These are phyloP conservation scores for Metarhizium guizhouense DNA, from an alignment of 2,329 filamentous ascomycete genomes.

Conservation along the genomic window DNA sequence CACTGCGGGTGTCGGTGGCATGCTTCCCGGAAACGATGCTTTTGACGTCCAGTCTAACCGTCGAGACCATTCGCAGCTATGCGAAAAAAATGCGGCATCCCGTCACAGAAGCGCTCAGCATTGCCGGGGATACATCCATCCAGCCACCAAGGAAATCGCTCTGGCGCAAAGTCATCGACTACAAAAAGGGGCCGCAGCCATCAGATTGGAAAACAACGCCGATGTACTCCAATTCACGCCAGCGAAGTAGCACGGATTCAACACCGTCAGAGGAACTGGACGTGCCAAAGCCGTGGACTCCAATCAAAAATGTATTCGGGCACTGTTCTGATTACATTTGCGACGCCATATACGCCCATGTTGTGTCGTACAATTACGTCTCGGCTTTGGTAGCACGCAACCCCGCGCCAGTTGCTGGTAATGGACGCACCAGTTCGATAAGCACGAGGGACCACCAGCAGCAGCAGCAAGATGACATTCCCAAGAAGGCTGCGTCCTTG, in stretches of 20 bases:
- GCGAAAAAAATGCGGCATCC: conserved; percentile 43
- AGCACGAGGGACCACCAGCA: conserved; percentile 14
- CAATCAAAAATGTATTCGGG: conserved; percentile 44
- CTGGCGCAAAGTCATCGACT: conserved; percentile 27
- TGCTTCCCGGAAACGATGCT: conserved; percentile 54
- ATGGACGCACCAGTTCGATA: conserved; percentile 8
- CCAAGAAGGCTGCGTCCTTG: conserved; percentile 43
- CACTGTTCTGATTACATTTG: conserved; percentile 44
- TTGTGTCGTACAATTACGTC: conserved; percentile 52
- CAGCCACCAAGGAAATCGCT: conserved; percentile 19
- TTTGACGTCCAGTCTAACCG: conserved; percentile 42
- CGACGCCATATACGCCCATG: conserved; percentile 50
- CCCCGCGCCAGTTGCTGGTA: conserved; percentile 9
- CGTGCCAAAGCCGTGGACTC: conserved; percentile 28
- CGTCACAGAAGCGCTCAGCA: conserved; percentile 14
- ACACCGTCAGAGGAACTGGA: conserved; percentile 10
- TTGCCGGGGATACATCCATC: conserved; percentile 9
- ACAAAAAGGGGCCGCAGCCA: conserved; percentile 13
- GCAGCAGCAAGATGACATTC: conserved; percentile 26
- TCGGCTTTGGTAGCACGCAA: conserved; percentile 20
- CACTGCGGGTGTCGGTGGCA: conserved; percentile 40
- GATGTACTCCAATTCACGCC: conserved; percentile 1
- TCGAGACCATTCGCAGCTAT: conserved; percentile 49
- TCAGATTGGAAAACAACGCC: background rate
- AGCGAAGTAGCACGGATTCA: conserved; percentile 7